Base-by-base conservation (phyloP, 169 alveolate genomes). In the Cryptosporidium ryanae region DNA sequence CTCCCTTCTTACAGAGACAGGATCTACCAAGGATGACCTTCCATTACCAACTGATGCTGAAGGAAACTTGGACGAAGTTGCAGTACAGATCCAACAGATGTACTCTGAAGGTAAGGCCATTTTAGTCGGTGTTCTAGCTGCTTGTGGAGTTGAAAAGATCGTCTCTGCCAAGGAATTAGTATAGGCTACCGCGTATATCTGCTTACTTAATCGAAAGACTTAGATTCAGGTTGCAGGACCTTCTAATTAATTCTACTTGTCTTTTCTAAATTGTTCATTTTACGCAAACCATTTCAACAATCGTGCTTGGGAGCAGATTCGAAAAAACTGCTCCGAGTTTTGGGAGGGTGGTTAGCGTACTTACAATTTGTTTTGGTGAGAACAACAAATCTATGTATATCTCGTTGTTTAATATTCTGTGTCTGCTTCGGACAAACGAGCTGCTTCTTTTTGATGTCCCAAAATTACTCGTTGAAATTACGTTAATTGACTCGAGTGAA, bases 21-120 rank as follows among this genome's bases (percentile, higher is more conserved):
- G 99, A 8, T 95, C 96, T 63, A 93, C 96, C 38, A 97, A 96
- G 92, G 98, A 96, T 90, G 99, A 98, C 84, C 92, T 98, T 23
- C 96, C 95, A 91, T 94, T 97, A 29, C 99, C 99, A 52, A 94
- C 91, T 82, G 98, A 95, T 91, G 92, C 97, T 44, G 98, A 96
- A 66, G 98, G 96, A 49, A 93, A 94, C 81, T 93, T 90, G 59
- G 96, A 96, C 84, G 99, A 96, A 27, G 97, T 96, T 6, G 95
- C 95, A 23, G 90, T 93, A 84, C 96, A 96, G 89, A 93, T 97
- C 54, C 93, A 92, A 82, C 70, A 87, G 25, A 90, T 91, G 82
- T 93, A 93, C 64, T 94, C 92, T 52, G 91, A 91, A 29, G 97
- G 97, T 46, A 94, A 94, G 94, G 92, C 94, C 54, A 94, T 95